Evolutionary conservation across 23 red algal species (phyloP).

Genomic region (Chondrus crispus): DNA sequence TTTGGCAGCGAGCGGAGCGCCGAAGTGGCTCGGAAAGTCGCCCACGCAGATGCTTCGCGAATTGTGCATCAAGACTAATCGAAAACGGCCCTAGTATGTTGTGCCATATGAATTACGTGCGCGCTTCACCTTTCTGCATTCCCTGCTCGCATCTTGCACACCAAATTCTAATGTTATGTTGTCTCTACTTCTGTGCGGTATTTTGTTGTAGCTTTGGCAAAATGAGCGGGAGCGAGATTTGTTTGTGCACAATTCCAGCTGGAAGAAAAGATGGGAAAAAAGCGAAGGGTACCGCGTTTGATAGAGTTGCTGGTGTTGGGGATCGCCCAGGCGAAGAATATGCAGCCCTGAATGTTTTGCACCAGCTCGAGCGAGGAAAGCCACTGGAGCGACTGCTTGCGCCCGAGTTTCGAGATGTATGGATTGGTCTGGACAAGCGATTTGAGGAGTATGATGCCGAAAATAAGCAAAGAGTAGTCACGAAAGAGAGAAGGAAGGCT

Average conservation of each 20-base stretch:
- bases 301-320: slow-evolving; percentile 25
- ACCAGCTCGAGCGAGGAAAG: slow-evolving; percentile 75
- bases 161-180: background rate
- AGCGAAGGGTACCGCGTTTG: slow-evolving; percentile 29
- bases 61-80: slow-evolving; percentile 73
- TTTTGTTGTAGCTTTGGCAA: background rate
- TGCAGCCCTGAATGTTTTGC: slow-evolving; percentile 69
- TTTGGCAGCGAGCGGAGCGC: background rate
- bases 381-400: slow-evolving; percentile 64
- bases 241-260: slow-evolving; percentile 25
- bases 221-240: slow-evolving; percentile 22
- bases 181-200: background rate
- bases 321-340: slow-evolving; percentile 58
- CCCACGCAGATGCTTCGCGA: slow-evolving; percentile 62
- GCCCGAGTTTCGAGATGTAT: slow-evolving; percentile 61
- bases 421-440: slow-evolving; percentile 42
- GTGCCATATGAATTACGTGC: background rate
- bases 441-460: background rate
- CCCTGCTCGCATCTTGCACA: background rate
- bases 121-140: background rate
- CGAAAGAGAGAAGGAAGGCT: slow-evolving; percentile 11
- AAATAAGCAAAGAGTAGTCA: background rate
- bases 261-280: slow-evolving; percentile 62
- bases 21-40: slow-evolving; percentile 64
- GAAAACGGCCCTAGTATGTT: slow-evolving; percentile 70